Percentiles rank a stretch among this genome's conserved stretches.
phyloP scores from a whole-genome alignment of 768 basidiomycete genomes.

The Kwoniella pini region DNA sequence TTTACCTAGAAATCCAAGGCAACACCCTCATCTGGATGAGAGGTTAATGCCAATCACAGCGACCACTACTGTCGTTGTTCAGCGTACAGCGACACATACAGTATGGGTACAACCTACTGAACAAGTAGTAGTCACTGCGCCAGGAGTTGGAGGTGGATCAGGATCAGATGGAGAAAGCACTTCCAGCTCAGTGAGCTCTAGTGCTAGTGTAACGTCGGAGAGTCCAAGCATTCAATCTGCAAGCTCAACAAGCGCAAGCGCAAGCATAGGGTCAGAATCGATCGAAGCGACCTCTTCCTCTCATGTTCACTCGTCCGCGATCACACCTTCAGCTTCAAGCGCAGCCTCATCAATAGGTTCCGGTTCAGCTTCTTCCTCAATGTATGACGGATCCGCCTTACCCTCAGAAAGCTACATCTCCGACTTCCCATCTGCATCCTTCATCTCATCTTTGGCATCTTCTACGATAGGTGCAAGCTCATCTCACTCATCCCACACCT shows the following conservation, averaged over 20 bases:
- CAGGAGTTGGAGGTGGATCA: conserved; percentile 4
- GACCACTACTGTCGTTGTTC: conserved; percentile 47
- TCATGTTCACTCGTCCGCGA: too few relatives aligned
- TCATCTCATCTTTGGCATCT: conserved; percentile 7
- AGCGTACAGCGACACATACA: conserved; percentile 38
- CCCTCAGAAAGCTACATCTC: conserved; percentile 3
- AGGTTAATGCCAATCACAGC: conserved; percentile 50
- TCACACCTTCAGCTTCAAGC: background rate
- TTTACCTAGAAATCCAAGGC: conserved; percentile 9
- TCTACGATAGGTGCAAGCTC: conserved; percentile 2
- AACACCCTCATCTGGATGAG: conserved; percentile 35
- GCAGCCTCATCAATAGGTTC: background rate
- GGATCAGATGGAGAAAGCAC: background rate
- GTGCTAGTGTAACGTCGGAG: background rate
- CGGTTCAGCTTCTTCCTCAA: background rate
- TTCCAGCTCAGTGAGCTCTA: background rate
- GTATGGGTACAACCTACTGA: conserved; percentile 46
- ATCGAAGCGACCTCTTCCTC: background rate
- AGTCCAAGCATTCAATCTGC: background rate
- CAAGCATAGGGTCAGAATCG: too few relatives aligned
- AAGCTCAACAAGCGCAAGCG: background rate
- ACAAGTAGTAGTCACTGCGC: conserved; percentile 23
- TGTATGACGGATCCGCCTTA: background rate
- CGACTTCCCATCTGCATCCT: conserved; percentile 11
- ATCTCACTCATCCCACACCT: background rate